Conservation (phyloP, 2,329 filamentous ascomycete species). For the Fusarium graminum region DNA sequence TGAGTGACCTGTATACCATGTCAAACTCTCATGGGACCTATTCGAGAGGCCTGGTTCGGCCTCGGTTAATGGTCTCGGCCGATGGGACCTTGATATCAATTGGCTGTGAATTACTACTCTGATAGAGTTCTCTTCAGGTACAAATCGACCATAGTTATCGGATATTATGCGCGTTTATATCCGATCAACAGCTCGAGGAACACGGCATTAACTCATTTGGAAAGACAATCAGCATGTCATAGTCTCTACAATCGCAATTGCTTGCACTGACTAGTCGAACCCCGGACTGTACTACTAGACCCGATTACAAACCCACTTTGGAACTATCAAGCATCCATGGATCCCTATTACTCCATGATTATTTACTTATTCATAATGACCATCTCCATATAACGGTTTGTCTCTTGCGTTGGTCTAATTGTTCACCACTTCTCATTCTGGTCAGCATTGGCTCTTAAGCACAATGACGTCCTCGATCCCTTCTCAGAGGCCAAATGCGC, state of each 20-base stretch:
- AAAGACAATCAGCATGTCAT: conserved; percentile 9
- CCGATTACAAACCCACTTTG: conserved; percentile 24
- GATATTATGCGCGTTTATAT: conserved; percentile 30
- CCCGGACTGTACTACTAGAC: background rate
- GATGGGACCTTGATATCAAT: background rate
- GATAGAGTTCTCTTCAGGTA: too few relatives aligned
- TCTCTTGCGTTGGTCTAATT: background rate
- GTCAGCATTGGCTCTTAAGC: background rate
- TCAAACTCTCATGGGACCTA: background rate
- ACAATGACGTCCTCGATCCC: conserved; percentile 33
- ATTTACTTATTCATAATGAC: conserved; percentile 10
- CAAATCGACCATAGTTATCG: background rate
- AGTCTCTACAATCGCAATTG: background rate
- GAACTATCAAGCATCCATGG: background rate
- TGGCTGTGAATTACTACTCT: background rate
- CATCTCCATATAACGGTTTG: background rate
- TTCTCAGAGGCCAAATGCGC: conserved; percentile 1
- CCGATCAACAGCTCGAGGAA: conserved; percentile 14
- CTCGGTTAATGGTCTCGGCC: too few relatives aligned
- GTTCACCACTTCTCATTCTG: background rate
- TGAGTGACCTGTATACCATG: background rate
- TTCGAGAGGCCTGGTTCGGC: background rate
- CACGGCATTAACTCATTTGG: conserved; percentile 23
- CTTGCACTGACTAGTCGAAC: conserved; percentile 21
- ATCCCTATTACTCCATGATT: background rate